Evolutionary conservation across 495 filamentous ascomycete genomes (phyloP).

Genomic region (Xylaria palmicola): DNA sequence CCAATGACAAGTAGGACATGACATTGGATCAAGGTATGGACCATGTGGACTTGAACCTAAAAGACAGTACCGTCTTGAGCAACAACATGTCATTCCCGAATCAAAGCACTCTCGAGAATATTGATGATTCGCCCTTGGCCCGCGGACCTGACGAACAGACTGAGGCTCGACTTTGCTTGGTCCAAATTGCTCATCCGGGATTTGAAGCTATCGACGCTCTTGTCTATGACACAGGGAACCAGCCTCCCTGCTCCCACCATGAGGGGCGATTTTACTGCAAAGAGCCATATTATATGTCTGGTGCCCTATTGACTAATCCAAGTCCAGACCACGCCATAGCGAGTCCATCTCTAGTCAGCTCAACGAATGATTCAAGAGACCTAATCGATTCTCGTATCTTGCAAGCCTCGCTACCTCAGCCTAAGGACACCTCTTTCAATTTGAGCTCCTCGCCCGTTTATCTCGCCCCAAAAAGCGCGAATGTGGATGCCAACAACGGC

Average conservation of each 20-base stretch:
- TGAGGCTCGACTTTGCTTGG: slow-evolving; percentile 9
- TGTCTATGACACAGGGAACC: slow-evolving; percentile 6
- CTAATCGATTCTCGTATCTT: not conserved
- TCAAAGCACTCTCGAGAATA: not conserved
- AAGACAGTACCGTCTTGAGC: not conserved
- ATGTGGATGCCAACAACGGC: not conserved
- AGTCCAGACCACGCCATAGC: not conserved
- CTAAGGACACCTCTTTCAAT: no score
- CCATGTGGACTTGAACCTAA: not conserved
- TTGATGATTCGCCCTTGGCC: no score
- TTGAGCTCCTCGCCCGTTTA: not conserved
- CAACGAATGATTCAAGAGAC: not conserved
- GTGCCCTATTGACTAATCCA: not conserved
- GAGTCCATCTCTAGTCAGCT: not conserved
- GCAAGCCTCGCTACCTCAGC: no score
- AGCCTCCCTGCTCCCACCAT: not conserved
- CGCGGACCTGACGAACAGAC: not conserved
- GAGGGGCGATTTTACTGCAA: not conserved
- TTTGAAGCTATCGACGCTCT: slow-evolving; percentile 1
- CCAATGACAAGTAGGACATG: slow-evolving; percentile 20
- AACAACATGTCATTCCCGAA: not conserved
- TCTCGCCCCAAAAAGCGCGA: not conserved
- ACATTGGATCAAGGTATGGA: slow-evolving; percentile 3
- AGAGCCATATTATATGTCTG: not conserved
- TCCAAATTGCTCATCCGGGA: slow-evolving; percentile 10